Evolutionary conservation across 2,329 filamentous ascomycete genomes (phyloP), one percentile per base, ranked within the genome.

Genomic region (Penicillium sp.): DNA sequence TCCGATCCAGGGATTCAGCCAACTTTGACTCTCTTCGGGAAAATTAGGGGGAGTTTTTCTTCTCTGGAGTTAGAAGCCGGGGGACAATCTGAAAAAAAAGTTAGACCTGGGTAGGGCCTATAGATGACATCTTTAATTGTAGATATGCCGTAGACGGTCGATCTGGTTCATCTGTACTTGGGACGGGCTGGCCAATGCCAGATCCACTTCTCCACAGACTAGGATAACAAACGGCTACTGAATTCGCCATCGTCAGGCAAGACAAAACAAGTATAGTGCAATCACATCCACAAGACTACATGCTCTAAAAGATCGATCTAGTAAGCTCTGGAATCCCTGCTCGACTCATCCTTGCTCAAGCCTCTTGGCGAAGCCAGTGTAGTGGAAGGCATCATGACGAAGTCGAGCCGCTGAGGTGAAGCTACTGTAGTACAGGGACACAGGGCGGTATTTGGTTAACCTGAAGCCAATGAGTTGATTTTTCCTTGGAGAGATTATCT

Each of bases 1-100:
- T 34, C 20, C 22, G 57, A 55, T 50, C 61, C 63, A 63, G 47
- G 39, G 52, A 15, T 55, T 17, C 52, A 47, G 28, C 51, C 25
- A 55, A 41, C 41, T n/a, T 47, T 38, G 31, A 35, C 17, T 12
- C 42, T 35, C 22, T 28, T 49, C 54, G 54, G 54, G 49, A 35
- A 50, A 54, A 52, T 11, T 57, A 51, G 45, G 57, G 22, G 39
- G 42, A 39, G 10, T 5, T 45, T 45, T 55, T 45, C 20, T 37
- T 34, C 14, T 42, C 20, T 35, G 39, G 15, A 42, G 20, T n/a
- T 34, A 7, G 5, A 22, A 17, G 14, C 22, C 11, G 14, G 20
- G n/a, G 17, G 5, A 51, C 48, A 38, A 28, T 2, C 4, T 10
- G 4, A 53, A 53, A 12, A 20, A 28, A n/a, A 20, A 28, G 35